Evolutionary conservation across 2,329 filamentous ascomycete species (phyloP).

Genomic region (Karstenula rhodostoma): DNA sequence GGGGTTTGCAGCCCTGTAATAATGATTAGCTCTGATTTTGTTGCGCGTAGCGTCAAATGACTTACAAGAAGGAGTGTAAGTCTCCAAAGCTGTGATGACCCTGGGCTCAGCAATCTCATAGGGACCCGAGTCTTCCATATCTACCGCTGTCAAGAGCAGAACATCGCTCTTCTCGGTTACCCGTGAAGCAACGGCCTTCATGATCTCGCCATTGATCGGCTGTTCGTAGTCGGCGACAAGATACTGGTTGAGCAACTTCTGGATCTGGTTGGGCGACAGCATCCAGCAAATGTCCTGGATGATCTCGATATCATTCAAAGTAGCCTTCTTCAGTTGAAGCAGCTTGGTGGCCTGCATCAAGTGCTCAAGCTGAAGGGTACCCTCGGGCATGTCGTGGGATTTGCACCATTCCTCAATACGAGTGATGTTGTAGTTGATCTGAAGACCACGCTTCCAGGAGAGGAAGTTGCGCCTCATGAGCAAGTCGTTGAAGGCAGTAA

Average conservation of each 20-base stretch:
- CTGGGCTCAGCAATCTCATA: conserved; percentile 98
- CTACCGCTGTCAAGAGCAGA: conserved; percentile 88
- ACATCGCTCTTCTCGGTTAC: conserved; percentile 99
- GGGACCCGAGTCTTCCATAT: conserved; percentile 98
- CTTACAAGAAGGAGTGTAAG: conserved; percentile 97
- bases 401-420: conserved; percentile 99
- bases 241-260: conserved; percentile 98
- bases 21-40: conserved; percentile 38
- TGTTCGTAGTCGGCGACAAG: conserved; percentile 98
- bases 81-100: conserved; percentile 94
- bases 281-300: conserved; percentile 99
- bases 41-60: conserved; percentile 25
- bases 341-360: conserved; percentile 99
- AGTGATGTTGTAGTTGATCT: conserved; percentile 99
- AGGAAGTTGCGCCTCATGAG: conserved; percentile 98
- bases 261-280: conserved; percentile 98
- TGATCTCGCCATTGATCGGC: conserved; percentile 99
- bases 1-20: conserved; percentile 89
- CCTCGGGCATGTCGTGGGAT: conserved; percentile 99
- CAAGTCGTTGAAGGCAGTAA: conserved; percentile 97
- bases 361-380: conserved; percentile 95
- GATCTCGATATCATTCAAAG: conserved; percentile 98
- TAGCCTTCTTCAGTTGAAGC: conserved; percentile 97
- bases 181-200: conserved; percentile 97
- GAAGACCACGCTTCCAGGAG: conserved; percentile 97